Conservation (phyloP, 2,329 filamentous ascomycete genomes). For the Lachnellula suecica region DNA sequence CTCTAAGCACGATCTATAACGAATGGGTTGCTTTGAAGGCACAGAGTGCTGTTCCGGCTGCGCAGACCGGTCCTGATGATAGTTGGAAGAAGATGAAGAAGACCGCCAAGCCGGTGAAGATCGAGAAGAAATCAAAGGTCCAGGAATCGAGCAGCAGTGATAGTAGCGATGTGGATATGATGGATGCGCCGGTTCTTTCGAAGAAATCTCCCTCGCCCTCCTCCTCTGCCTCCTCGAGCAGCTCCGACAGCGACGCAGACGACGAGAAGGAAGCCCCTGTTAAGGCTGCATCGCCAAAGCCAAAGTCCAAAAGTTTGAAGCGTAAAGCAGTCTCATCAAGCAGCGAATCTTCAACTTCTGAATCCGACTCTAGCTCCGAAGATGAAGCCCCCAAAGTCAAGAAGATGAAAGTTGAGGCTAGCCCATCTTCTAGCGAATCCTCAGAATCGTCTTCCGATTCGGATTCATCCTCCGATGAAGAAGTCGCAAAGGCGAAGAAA, state of each 20-base stretch:
- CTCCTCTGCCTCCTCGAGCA: slow-evolving; percentile 38
- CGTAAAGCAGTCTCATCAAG: slow-evolving; percentile 53
- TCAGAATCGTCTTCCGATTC: slow-evolving; percentile 35
- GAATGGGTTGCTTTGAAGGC: slow-evolving; percentile 37
- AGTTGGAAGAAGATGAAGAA: slow-evolving; percentile 17
- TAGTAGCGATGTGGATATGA: slow-evolving; percentile 37
- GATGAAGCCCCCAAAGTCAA: slow-evolving; percentile 49
- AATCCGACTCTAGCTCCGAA: slow-evolving; percentile 45
- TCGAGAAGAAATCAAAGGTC: slow-evolving; percentile 23
- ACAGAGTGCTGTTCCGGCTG: neutral
- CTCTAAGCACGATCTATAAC: slow-evolving; percentile 35
- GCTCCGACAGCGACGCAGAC: slow-evolving; percentile 50
- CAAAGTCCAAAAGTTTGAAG: slow-evolving; percentile 47
- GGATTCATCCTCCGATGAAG: slow-evolving; percentile 35
- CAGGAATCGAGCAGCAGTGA: slow-evolving; percentile 37
- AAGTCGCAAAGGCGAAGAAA: slow-evolving; percentile 10
- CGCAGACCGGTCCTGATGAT: slow-evolving; percentile 2
- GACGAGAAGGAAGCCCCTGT: slow-evolving; percentile 42
- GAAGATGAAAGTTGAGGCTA: slow-evolving; percentile 46
- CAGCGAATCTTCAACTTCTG: slow-evolving; percentile 36
- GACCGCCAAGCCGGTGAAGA: slow-evolving; percentile 29
- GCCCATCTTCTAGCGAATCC: slow-evolving; percentile 25
- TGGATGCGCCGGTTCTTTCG: slow-evolving; percentile 28
- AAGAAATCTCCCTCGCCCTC: slow-evolving; percentile 36
- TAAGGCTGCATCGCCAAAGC: slow-evolving; percentile 27